Percentiles rank a stretch among this genome's conserved stretches.
Conservation (phyloP, 2,329 filamentous ascomycete genomes). For the Nothomitra cinnamomea region DNA sequence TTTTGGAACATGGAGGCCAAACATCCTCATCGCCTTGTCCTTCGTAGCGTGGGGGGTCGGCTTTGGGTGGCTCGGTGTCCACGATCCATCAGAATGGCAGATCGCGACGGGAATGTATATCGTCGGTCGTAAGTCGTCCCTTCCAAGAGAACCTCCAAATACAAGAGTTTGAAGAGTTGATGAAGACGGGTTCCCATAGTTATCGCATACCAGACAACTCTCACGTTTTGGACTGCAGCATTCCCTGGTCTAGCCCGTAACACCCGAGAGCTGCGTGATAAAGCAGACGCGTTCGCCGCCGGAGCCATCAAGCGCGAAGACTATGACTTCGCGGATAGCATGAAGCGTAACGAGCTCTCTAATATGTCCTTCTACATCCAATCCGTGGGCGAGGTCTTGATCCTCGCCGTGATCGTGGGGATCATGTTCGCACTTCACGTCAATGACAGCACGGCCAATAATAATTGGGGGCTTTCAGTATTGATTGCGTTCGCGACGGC, state of each 20-base stretch:
- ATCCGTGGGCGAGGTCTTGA: constrained; percentile 42
- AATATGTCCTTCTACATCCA: constrained; percentile 50
- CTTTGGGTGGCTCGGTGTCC: constrained; percentile 51
- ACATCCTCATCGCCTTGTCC: constrained; percentile 44
- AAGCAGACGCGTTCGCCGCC: constrained; percentile 30
- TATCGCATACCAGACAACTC: constrained; percentile 47
- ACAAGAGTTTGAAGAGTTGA: background rate
- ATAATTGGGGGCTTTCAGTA: constrained; percentile 49
- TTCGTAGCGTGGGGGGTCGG: constrained; percentile 44
- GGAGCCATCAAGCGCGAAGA: constrained; percentile 39
- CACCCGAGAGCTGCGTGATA: constrained; percentile 30
- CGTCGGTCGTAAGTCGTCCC: constrained; percentile 27
- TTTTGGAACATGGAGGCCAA: constrained; percentile 47
- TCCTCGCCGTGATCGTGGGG: constrained; percentile 46
- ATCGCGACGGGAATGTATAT: constrained; percentile 46
- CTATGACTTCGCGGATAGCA: constrained; percentile 42
- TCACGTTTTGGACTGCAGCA: constrained; percentile 53
- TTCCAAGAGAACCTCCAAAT: background rate
- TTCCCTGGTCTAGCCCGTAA: constrained; percentile 41
- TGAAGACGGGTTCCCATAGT: constrained; percentile 15
- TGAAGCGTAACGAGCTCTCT: constrained; percentile 45
- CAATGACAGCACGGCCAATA: constrained; percentile 39
- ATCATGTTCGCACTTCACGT: constrained; percentile 45
- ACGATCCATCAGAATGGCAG: constrained; percentile 37
- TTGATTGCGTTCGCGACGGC: constrained; percentile 48